Evolutionary conservation across 441 rosid genomes (phyloP).

Genomic region (Brassica hybrid): DNA sequence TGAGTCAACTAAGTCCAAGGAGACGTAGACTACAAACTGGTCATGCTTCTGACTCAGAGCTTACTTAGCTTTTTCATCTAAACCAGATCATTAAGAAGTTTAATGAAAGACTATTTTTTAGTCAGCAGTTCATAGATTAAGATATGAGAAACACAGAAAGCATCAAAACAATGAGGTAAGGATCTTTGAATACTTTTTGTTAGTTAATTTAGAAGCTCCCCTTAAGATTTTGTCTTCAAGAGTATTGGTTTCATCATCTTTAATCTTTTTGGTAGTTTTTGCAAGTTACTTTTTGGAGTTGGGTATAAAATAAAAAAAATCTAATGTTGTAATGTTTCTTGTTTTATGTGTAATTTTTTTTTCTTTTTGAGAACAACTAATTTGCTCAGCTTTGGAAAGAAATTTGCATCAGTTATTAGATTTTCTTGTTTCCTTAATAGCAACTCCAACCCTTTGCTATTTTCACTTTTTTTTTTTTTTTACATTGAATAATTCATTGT

Average conservation of each 20-base stretch:
- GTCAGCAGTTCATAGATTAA: constrained; percentile 13
- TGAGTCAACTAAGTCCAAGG: constrained; percentile 39
- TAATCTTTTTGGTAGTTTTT: background rate
- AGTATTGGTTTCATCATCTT: constrained; percentile 2
- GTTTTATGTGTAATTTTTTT: too few species aligned
- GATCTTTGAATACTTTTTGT: constrained; percentile 16
- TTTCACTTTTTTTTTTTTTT: too few species aligned
- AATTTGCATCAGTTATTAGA: too few species aligned
- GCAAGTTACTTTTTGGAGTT: constrained; percentile 15
- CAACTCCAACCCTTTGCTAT: too few species aligned
- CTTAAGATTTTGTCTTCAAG: constrained; percentile 8
- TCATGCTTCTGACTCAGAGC: constrained; percentile 47
- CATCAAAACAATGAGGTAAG: constrained; percentile 11
- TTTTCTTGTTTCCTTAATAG: too few species aligned
- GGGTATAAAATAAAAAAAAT: background rate
- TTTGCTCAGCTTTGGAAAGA: too few species aligned
- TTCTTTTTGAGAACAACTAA: too few species aligned
- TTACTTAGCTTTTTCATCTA: constrained; percentile 29
- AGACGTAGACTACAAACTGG: constrained; percentile 40
- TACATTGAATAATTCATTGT: too few species aligned
- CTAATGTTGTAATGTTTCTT: too few species aligned
- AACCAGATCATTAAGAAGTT: background rate
- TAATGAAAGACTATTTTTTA: background rate
- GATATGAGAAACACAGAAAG: background rate
- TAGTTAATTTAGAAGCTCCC: background rate